Percentiles rank a stretch among this genome's conserved stretches.
These are phyloP conservation scores for Iberis pinnata DNA, from an alignment of 345 rosid genomes.

Conservation along the genomic window DNA sequence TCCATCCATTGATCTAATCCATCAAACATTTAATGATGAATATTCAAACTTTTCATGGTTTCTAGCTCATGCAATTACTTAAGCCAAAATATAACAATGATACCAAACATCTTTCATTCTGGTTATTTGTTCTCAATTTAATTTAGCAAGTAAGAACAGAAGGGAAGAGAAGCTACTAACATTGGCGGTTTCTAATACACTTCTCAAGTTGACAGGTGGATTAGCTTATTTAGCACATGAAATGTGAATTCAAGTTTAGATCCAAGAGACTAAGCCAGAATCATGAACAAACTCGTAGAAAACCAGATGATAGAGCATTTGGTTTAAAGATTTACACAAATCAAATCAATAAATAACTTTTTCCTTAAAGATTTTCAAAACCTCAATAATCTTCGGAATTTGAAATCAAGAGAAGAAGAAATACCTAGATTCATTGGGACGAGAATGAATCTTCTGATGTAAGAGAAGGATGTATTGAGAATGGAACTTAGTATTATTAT, in stretches of 20 bases:
- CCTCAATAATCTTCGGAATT: too few species aligned
- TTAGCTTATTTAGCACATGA: neutral
- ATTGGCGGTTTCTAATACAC: slow-evolving; percentile 2
- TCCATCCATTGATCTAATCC: slow-evolving; percentile 16
- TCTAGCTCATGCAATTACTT: neutral
- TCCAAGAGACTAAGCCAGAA: neutral
- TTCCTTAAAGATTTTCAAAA: too few species aligned
- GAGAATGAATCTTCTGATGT: too few species aligned
- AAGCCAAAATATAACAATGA: neutral
- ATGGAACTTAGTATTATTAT: too few species aligned
- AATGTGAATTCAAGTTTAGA: neutral
- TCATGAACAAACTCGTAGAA: neutral
- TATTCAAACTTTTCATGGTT: neutral
- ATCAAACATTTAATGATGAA: neutral
- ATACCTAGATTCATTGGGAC: too few species aligned
- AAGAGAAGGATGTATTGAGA: too few species aligned
- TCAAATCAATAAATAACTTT: too few species aligned
- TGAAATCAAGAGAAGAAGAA: too few species aligned
- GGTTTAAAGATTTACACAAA: neutral
- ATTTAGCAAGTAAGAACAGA: too few species aligned
- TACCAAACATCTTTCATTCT: neutral
- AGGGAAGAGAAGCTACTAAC: neutral
- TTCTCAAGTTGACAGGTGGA: slow-evolving; percentile 2
- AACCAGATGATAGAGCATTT: neutral
- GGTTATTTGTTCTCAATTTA: too few species aligned